These are phyloP conservation scores for Hanseniaspora meyeri DNA, from an alignment of 805 yeast species.

Conservation along the genomic window DNA sequence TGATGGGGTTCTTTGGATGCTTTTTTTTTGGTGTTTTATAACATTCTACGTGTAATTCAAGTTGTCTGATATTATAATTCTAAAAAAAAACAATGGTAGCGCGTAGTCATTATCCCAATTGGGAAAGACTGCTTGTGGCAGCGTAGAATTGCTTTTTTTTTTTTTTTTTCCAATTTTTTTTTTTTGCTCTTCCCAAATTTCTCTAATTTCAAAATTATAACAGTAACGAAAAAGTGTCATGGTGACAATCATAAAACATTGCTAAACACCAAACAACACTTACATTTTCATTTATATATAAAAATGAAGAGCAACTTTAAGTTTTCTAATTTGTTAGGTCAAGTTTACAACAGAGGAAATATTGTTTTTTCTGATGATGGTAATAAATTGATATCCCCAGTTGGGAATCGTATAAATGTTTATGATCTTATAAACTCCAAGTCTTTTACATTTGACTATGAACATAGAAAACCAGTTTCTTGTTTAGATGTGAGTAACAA, in stretches of 20 bases:
- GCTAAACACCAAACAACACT: neutral
- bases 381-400: slow-evolving; percentile 70
- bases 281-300: neutral
- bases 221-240: no score
- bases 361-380: slow-evolving; percentile 79
- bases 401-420: slow-evolving; percentile 82
- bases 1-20: neutral
- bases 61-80: neutral
- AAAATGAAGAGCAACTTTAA: slow-evolving; percentile 76
- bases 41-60: neutral
- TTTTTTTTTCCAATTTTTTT: neutral
- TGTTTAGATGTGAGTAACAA: slow-evolving; percentile 74
- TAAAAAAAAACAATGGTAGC: neutral
- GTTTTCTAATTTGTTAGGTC: slow-evolving; percentile 82
- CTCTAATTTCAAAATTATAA: neutral
- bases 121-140: neutral
- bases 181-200: neutral
- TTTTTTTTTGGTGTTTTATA: neutral
- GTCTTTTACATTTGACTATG: slow-evolving; percentile 82
- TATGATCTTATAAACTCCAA: slow-evolving; percentile 76
- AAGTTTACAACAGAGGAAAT: slow-evolving; percentile 91
- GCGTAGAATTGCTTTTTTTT: neutral
- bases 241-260: no score
- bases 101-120: neutral
- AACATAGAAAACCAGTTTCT: slow-evolving; percentile 75